Base-by-base conservation (phyloP, 1,284 basidiomycete species). In the Somion occarium region DNA sequence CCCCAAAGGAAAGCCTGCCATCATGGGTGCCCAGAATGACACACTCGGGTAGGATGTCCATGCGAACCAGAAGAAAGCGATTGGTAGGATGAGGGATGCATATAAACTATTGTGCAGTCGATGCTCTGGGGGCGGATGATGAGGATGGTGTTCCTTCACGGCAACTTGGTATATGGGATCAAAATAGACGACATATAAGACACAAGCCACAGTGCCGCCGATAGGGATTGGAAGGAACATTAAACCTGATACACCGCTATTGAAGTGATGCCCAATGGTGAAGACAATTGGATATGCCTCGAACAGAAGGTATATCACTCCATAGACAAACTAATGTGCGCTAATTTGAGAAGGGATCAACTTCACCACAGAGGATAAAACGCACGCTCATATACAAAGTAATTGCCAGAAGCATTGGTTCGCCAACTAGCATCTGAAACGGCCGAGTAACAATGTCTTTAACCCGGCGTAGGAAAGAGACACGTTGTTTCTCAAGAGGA, bases 341-440 rank as follows among this genome's bases (percentile, higher is more conserved):
- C 1, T n/a, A 23, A n/a, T n/a, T 7, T 2, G 11, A n/a, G 20
- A n/a, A n/a, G 12, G 39, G 19, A 18, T 19, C 19, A 27, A 51
- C 15, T 5, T 26, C 22, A 7, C 4, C 18, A 12, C 19, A 41
- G 13, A 42, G 26, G 19, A 38, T 37, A 34, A 13, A 2, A 71
- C 79, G 59, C 57, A 85, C 74, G 49, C 79, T 80, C 72, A 80
- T 74, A 68, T 90, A 92, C 5, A 83, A 38, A 0, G 88, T 91
- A 39, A 88, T 69, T 9, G 81, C 78, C 7, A 87, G 67, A 5
- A 93, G 69, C 80, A 93, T 91, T 0, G 90, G 90, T 63, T 93
- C 91, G n/a, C 70, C 69, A 52, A 81, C 73, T 27, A 92, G 74
- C 55, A 88, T 78, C 58, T 77, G 74, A 70, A 83, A 91, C 0